Conservation (phyloP, 257 asterid genomes). For the Solanum phureja region DNA sequence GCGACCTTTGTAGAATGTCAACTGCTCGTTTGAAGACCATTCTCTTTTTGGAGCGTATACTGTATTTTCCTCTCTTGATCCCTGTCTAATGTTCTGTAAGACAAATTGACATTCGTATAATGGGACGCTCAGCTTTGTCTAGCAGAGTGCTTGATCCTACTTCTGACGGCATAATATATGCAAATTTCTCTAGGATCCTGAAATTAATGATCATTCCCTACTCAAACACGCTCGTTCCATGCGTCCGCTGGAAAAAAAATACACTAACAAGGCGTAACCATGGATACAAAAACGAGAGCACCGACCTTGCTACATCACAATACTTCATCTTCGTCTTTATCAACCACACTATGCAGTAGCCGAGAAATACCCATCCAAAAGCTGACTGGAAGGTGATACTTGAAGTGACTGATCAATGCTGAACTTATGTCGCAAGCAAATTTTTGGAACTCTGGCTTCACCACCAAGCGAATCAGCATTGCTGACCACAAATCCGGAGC, state of each 20-base stretch:
- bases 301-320: not conserved
- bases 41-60: not conserved
- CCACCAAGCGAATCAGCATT: slow-evolving; percentile 53
- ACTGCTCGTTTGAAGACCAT: not conserved
- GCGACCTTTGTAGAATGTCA: not conserved
- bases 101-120: not conserved
- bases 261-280: not conserved
- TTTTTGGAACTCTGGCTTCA: slow-evolving; percentile 61
- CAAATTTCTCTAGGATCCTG: not conserved
- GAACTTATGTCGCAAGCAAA: slow-evolving; percentile 45
- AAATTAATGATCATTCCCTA: not conserved
- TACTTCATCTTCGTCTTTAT: not conserved
- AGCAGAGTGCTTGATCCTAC: not conserved
- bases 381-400: slow-evolving; percentile 33
- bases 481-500: slow-evolving; percentile 79
- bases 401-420: slow-evolving; percentile 39
- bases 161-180: not conserved
- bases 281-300: not conserved
- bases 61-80: not conserved
- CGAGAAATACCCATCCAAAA: slow-evolving; percentile 58
- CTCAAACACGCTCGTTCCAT: not conserved
- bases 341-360: slow-evolving; percentile 26
- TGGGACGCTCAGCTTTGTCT: not conserved
- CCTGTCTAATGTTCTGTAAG: not conserved
- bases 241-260: not conserved